Evolutionary conservation across 1,284 basidiomycete genomes (phyloP), one percentile per base, ranked within the genome.

Genomic region (Xanthoconium separans): DNA sequence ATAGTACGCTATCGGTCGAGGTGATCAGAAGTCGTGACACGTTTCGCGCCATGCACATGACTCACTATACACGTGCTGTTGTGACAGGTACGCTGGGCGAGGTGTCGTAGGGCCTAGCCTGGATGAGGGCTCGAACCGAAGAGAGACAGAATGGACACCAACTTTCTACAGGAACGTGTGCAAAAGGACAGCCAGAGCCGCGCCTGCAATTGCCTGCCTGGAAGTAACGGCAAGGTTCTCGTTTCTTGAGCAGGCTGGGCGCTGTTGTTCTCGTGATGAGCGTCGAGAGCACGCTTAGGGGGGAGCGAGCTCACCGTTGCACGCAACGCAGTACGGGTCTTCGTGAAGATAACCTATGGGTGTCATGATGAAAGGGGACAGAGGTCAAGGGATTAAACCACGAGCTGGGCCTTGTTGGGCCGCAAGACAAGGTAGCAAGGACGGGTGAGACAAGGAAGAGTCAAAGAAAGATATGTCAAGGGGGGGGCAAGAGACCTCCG

Each of bases 121-220:
- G 16, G 37, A 48, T 69, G 42, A 69, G 42, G 67, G 57, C 20
- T 37, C 45, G 18, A 20, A 27, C 29, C 24, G 45, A 50, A 56
- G n/a, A 37, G 18, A 44, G 30, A 20, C 31, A 18, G 45, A 24
- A 48, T 12, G 29, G 31, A 43, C 13, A 56, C 64, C 44, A 45
- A 69, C 65, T 30, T 51, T 59, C 47, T 42, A 40, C 36, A 18
- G 56, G 36, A n/a, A 44, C 8, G 39, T 69, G 66, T 24, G 47
- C 27, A 56, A 70, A 69, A 1, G 60, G 65, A 53, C 70, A 72
- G 10, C 44, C 43, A 20, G 57, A 48, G 29, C 66, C 70, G 27
- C 67, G 70, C 36, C 69, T 64, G 37, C 69, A 72, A 6, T 47
- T 55, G 20, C 67, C 61, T 3, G 58, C 45, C 42, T 58, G 58